phyloP scores from a whole-genome alignment of 768 basidiomycete genomes.

The Baorangia bicolor region DNA sequence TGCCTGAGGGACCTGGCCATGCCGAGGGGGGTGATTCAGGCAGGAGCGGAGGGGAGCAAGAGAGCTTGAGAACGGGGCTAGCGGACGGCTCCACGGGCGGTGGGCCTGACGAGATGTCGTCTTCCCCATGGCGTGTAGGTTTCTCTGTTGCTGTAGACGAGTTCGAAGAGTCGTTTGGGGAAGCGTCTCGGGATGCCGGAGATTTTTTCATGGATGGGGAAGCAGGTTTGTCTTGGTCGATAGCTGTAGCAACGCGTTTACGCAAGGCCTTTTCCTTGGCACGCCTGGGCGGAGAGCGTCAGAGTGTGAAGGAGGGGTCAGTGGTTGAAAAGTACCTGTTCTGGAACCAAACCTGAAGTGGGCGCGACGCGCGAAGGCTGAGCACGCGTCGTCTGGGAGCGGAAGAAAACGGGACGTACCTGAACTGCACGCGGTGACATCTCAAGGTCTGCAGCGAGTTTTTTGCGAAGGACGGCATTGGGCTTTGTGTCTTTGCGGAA shows the following conservation, averaged over 20 bases:
- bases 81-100: conserved; percentile 2
- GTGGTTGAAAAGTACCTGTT: conserved; percentile 54
- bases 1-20: conserved; percentile 39
- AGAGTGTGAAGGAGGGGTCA: conserved; percentile 7
- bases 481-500: conserved; percentile 92
- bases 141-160: conserved; percentile 41
- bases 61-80: conserved; percentile 23
- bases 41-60: conserved; percentile 20
- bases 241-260: conserved; percentile 40
- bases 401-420: conserved; percentile 46
- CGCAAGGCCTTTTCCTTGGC: conserved; percentile 80
- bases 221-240: conserved; percentile 19
- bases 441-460: conserved; percentile 76
- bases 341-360: conserved; percentile 83
- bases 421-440: conserved; percentile 97
- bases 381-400: conserved; percentile 16
- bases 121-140: conserved; percentile 31
- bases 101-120: conserved; percentile 4
- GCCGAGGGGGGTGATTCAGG: conserved; percentile 3
- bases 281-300: conserved; percentile 45
- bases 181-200: conserved; percentile 18
- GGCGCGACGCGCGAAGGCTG: conserved; percentile 17
- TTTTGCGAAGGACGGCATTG: conserved; percentile 74
- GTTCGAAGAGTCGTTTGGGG: conserved; percentile 32
- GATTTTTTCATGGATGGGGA: conserved; percentile 12